These are phyloP conservation scores for Scolecobasidium constrictum DNA, from an alignment of 2,329 filamentous ascomycete genomes.

Conservation along the genomic window DNA sequence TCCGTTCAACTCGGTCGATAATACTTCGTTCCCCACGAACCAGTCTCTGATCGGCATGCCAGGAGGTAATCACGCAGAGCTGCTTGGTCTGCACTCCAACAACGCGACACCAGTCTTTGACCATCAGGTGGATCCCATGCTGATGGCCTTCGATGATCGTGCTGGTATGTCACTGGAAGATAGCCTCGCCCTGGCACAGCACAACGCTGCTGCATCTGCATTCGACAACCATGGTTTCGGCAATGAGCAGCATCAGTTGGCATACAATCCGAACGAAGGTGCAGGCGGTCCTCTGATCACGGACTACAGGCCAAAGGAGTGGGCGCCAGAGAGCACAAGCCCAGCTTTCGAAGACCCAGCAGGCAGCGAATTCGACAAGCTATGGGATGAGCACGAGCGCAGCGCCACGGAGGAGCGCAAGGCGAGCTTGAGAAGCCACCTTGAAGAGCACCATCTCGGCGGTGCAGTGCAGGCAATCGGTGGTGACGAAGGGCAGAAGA, in stretches of 20 bases:
- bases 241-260: not conserved
- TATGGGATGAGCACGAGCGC: conserved; percentile 7
- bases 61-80: not conserved
- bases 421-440: too few species aligned
- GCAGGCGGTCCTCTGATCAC: not conserved
- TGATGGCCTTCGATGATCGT: conserved; percentile 3
- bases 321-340: conserved; percentile 3
- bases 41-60: conserved; percentile 7
- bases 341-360: not conserved
- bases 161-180: not conserved
- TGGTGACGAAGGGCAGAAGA: too few species aligned
- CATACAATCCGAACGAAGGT: not conserved
- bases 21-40: not conserved
- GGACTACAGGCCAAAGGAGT: not conserved
- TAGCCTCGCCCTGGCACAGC: not conserved
- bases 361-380: conserved; percentile 7
- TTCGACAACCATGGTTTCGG: not conserved
- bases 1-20: not conserved
- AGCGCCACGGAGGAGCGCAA: not conserved
- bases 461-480: too few species aligned
- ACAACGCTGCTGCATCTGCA: not conserved
- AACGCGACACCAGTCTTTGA: not conserved
- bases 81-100: not conserved
- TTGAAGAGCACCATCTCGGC: not conserved
- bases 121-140: conserved; percentile 8